These are phyloP conservation scores for Rhodotorula diobovata DNA, from an alignment of 768 basidiomycete species.

Conservation along the genomic window DNA sequence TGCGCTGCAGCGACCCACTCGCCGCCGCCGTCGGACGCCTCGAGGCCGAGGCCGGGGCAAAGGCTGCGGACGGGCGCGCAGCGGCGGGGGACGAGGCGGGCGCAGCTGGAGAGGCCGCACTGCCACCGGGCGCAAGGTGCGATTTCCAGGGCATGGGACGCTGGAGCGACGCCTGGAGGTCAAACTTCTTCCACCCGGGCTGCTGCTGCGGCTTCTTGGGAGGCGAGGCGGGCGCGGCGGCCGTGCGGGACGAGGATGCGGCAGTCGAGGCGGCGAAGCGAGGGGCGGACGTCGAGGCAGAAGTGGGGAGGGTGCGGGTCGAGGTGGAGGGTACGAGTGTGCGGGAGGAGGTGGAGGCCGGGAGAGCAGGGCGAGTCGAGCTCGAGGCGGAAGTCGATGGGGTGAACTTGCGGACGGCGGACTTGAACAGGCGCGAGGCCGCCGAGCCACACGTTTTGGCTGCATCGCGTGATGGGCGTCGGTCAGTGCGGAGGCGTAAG, in stretches of 20 bases:
- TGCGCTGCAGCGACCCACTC: not conserved
- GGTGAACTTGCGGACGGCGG: slow-evolving; percentile 19
- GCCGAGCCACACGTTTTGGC: not conserved
- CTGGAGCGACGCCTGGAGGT: slow-evolving; percentile 21
- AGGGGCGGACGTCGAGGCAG: not conserved
- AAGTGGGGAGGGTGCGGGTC: not conserved
- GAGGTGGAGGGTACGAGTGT: not conserved
- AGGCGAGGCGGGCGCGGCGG: not conserved
- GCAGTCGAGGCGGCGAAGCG: slow-evolving; percentile 28
- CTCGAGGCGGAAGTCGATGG: not conserved
- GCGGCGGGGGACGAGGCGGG: not conserved
- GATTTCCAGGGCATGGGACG: slow-evolving; percentile 20
- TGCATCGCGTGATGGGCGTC: too few relatives aligned
- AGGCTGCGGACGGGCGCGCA: not conserved
- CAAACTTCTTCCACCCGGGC: slow-evolving; percentile 22
- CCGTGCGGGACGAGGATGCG: slow-evolving; percentile 6
- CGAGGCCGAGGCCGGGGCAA: not conserved
- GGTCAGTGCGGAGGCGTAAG: too few relatives aligned
- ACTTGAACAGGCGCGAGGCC: slow-evolving; percentile 10
- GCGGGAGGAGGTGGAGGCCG: not conserved
- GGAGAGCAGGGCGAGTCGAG: not conserved
- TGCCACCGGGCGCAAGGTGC: too few relatives aligned
- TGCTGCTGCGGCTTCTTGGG: not conserved
- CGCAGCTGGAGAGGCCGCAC: not conserved
- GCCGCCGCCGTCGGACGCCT: not conserved